Evolutionary conservation across 257 asterid genomes (phyloP).

Genomic region (Galeopsis tetrahit): DNA sequence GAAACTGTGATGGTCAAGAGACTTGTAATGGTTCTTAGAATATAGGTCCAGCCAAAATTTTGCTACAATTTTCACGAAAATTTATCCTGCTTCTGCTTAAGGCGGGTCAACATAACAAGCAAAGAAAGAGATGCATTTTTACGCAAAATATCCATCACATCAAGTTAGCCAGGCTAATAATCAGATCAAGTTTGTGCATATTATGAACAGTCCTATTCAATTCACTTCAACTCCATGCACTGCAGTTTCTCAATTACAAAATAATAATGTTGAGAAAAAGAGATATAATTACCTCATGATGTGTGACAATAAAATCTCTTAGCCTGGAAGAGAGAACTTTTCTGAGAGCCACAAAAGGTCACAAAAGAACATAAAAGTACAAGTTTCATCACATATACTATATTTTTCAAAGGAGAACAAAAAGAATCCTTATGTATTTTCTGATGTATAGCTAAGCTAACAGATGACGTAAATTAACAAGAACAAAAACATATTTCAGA

Average conservation of each 20-base stretch:
- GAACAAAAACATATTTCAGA: not conserved
- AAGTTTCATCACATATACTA: not conserved
- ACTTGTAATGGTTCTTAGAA: too few species aligned
- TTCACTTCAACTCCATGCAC: conserved; percentile 5
- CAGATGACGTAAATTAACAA: not conserved
- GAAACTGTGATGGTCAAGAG: too few species aligned
- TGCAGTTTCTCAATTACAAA: conserved; percentile 9
- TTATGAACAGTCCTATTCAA: conserved; percentile 5
- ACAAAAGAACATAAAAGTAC: not conserved
- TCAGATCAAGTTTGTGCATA: not conserved
- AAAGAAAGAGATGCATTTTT: too few species aligned
- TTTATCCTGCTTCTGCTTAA: too few species aligned
- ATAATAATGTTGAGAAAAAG: conserved; percentile 16
- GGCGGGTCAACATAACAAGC: too few species aligned
- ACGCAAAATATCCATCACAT: too few species aligned
- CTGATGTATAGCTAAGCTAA: not conserved
- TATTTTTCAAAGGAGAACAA: not conserved
- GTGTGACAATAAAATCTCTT: conserved; percentile 39
- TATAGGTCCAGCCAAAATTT: too few species aligned
- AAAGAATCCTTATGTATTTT: not conserved
- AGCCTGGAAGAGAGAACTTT: conserved; percentile 72
- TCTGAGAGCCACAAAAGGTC: conserved; percentile 57
- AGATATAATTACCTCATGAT: conserved; percentile 70
- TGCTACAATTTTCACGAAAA: too few species aligned
- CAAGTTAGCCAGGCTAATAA: conserved; percentile 1